These are phyloP conservation scores for Xerocomellus intermedius DNA, from an alignment of 768 basidiomycete genomes.

Conservation along the genomic window DNA sequence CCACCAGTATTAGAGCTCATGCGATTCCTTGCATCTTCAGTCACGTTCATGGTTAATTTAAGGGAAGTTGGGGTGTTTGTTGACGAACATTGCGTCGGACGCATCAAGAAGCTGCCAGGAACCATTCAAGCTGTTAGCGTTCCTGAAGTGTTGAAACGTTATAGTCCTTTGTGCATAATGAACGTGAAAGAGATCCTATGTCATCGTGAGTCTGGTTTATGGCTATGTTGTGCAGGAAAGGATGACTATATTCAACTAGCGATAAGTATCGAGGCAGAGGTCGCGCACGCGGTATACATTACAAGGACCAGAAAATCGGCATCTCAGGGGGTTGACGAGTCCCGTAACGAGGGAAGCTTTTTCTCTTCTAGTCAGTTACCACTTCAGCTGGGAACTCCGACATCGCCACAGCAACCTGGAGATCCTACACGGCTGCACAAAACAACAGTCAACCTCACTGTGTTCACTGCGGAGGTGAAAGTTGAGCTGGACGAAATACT, in stretches of 20 bases:
- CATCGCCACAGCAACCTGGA: too few relatives aligned
- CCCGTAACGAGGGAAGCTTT: too few relatives aligned
- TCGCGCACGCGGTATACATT: conserved; percentile 22
- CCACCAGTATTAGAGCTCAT: conserved; percentile 80
- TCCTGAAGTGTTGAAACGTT: conserved; percentile 51
- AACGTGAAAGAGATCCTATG: conserved; percentile 52
- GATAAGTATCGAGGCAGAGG: conserved; percentile 73
- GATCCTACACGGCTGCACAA: neutral
- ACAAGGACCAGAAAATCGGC: too few relatives aligned
- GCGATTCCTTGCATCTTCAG: conserved; percentile 87
- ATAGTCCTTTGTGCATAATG: conserved; percentile 64
- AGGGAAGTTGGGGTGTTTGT: conserved; percentile 73
- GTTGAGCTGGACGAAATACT: neutral
- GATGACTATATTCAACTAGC: conserved; percentile 35
- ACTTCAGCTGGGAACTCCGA: too few relatives aligned
- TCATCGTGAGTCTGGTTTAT: conserved; percentile 14
- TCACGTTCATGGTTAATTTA: conserved; percentile 87
- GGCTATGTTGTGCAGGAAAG: too few relatives aligned
- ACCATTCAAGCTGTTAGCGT: conserved; percentile 45
- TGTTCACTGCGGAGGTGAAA: conserved; percentile 25
- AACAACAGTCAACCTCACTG: conserved; percentile 20
- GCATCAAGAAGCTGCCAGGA: conserved; percentile 50
- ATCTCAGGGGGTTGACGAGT: too few relatives aligned
- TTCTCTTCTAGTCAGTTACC: too few relatives aligned
- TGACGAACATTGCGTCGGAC: conserved; percentile 66